Conservation (phyloP, 1,284 basidiomycete species). For the Ceratobasidium sp. region DNA sequence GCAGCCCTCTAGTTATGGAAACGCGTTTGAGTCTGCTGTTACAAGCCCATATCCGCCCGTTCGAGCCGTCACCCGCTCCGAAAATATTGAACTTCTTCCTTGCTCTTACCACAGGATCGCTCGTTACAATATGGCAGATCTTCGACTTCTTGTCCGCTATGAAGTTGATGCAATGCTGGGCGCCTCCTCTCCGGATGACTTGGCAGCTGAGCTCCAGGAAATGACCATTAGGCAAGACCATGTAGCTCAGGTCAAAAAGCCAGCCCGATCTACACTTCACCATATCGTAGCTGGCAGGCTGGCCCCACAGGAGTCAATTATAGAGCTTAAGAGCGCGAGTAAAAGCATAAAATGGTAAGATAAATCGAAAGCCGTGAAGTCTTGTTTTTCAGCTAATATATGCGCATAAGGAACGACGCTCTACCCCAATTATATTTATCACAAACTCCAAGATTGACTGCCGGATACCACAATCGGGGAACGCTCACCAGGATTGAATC, state of each 20-base stretch:
- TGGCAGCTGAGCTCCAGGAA: no score
- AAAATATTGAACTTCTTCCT: neutral
- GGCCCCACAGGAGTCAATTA: slow-evolving; percentile 2
- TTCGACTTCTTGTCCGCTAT: slow-evolving; percentile 35
- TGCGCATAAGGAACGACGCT: neutral
- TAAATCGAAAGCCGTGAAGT: neutral
- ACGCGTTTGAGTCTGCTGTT: slow-evolving; percentile 17
- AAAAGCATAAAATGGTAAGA: neutral
- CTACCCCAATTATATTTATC: slow-evolving; percentile 2
- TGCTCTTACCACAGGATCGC: slow-evolving; percentile 29
- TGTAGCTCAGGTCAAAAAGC: neutral
- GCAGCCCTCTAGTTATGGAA: slow-evolving; percentile 14
- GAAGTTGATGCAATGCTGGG: slow-evolving; percentile 21
- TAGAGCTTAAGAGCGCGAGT: slow-evolving; percentile 21
- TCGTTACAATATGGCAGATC: slow-evolving; percentile 19
- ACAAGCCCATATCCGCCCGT: neutral
- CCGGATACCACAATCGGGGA: neutral
- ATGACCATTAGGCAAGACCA: no score
- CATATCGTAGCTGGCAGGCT: slow-evolving; percentile 22
- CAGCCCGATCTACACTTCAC: slow-evolving; percentile 1
- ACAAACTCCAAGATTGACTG: neutral
- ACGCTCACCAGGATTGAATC: neutral
- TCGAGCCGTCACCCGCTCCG: neutral
- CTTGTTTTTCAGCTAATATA: neutral
- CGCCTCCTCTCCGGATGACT: no score